Evolutionary conservation across 495 filamentous ascomycete genomes (phyloP), one percentile per base, ranked within the genome.

Genomic region (Hypoxylon fragiforme): DNA sequence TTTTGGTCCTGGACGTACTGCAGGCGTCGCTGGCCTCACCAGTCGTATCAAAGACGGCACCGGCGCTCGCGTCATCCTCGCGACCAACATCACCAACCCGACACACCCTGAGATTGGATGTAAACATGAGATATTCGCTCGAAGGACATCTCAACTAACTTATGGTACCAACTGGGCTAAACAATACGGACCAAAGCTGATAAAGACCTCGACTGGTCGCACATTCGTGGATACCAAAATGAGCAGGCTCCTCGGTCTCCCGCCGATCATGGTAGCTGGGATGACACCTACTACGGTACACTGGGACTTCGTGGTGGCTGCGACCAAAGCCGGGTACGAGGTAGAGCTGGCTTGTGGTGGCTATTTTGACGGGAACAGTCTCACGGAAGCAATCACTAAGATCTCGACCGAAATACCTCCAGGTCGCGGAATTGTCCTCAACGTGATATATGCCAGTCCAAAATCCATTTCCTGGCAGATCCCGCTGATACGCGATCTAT

Each of bases 241-340:
- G 85, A 91, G 87, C 66, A 76, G 90, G 57, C 71, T 92, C 22
- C 74, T 94, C 21, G 88, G 90, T 28, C 79, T 90, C 16, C 89
- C 90, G 1, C 90, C 92, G 0, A 76, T 97, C 42, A 89, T 96
- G 85, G 90, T 96, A 11, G 90, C 92, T 26, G 92, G 91, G 63
- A 97, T 97, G 92, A 97, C 92, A 2, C 92, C 92, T 12, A 87
- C 85, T 57, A 97, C 92, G 12, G 91, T 96, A 1, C 83, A 91
- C 20, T 96, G 90, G 90, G 90, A 96, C 65, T 96, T 97, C 62
- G 88, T 96, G 30, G 88, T 90, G n/a, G 89, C 91, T 1, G 92
- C 88, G 0, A 96, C 95, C 87, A 95, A 92, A 51, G 91, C 92
- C 43, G 92, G 92, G 9, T 97, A 96, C 64, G 88, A 95, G 64